phyloP scores from a whole-genome alignment of 1,284 basidiomycete species.

The Cryptococcus maquisensis region DNA sequence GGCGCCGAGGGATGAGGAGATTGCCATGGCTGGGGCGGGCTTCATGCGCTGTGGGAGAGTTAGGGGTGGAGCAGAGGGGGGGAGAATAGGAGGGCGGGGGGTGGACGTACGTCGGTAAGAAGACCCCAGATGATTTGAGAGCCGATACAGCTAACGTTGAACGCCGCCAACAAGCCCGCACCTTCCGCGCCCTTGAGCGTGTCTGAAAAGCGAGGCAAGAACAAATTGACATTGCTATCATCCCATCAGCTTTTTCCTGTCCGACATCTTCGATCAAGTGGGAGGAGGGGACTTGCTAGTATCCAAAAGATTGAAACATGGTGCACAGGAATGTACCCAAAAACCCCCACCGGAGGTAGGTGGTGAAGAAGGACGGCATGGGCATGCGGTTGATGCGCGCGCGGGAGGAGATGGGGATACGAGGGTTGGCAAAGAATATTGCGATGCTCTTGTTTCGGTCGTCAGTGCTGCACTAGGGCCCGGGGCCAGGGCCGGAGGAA shows the following conservation, averaged over 20 bases:
- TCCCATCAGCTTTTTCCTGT: too few species aligned
- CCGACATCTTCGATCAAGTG: neutral
- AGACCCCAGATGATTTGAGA: constrained; percentile 23
- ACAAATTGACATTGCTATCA: constrained; percentile 23
- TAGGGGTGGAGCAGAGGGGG: neutral
- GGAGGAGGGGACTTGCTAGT: too few species aligned
- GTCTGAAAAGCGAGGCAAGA: constrained; percentile 23
- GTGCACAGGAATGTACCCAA: neutral
- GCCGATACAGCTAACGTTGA: constrained; percentile 21
- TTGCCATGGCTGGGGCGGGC: constrained; percentile 17
- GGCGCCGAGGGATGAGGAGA: constrained; percentile 14
- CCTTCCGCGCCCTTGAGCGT: constrained; percentile 13
- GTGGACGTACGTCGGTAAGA: constrained; percentile 19
- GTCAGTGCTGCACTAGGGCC: neutral
- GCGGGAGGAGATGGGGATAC: constrained; percentile 16
- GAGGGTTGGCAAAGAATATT: constrained; percentile 19
- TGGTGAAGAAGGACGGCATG: constrained; percentile 15
- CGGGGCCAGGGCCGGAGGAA: too few species aligned
- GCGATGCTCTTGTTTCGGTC: constrained; percentile 15
- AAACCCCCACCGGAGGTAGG: constrained; percentile 18
- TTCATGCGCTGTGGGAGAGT: constrained; percentile 9
- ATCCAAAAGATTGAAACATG: too few species aligned
- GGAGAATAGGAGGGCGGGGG: too few species aligned
- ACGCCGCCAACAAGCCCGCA: constrained; percentile 20
- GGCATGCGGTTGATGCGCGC: constrained; percentile 8